phyloP scores from a whole-genome alignment of 2,329 filamentous ascomycete genomes.

The Fusarium annulatum region DNA sequence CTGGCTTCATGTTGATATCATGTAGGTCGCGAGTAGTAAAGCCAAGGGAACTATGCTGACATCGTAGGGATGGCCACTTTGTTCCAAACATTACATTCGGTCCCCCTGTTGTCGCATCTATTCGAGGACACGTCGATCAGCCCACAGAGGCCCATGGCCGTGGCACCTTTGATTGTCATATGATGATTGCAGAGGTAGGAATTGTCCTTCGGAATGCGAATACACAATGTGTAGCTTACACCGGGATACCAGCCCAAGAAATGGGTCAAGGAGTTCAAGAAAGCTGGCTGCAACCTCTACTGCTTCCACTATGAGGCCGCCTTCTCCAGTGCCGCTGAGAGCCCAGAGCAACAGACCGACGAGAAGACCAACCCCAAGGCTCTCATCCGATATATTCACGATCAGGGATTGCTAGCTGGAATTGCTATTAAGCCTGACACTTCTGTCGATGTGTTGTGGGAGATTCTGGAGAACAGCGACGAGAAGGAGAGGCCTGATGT shows the following conservation, averaged over 20 bases:
- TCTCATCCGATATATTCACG: constrained; percentile 91
- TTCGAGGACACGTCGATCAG: constrained; percentile 84
- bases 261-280: constrained; percentile 96
- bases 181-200: constrained; percentile 97
- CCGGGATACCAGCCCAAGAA: constrained; percentile 79
- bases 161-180: constrained; percentile 98
- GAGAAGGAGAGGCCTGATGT: constrained; percentile 88
- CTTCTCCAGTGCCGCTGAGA: constrained; percentile 85
- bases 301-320: constrained; percentile 99
- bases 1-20: constrained; percentile 96
- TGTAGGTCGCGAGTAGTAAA: constrained; percentile 56
- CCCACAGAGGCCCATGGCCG: constrained; percentile 77
- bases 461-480: constrained; percentile 80
- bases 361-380: constrained; percentile 83
- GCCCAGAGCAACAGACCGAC: constrained; percentile 75
- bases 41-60: constrained; percentile 5
- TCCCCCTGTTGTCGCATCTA: constrained; percentile 93
- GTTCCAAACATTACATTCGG: constrained; percentile 99
- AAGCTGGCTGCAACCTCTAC: constrained; percentile 96
- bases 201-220: background rate
- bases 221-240: constrained; percentile 18
- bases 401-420: constrained; percentile 86
- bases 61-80: constrained; percentile 91
- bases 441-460: constrained; percentile 89
- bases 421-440: constrained; percentile 97